Percentiles rank a stretch among this genome's conserved stretches.
Conservation (phyloP, 2,329 filamentous ascomycete genomes). For the Xylaria sp. region DNA sequence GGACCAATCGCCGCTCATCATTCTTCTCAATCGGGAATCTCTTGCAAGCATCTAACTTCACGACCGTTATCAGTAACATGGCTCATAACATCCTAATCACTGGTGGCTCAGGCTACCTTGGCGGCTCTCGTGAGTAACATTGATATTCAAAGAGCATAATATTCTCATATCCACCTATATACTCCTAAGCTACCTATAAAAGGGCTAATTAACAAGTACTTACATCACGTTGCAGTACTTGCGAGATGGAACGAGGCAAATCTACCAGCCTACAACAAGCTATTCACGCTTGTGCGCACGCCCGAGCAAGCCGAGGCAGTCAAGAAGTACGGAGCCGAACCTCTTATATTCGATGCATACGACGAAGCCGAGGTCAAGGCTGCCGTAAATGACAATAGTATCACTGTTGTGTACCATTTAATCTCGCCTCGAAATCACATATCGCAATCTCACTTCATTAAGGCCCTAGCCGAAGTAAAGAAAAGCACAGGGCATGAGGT, state of each 20-base stretch:
- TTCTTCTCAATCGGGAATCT: no score
- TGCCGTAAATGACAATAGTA: slow-evolving; percentile 49
- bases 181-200: neutral
- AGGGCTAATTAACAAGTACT: neutral
- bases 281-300: slow-evolving; percentile 56
- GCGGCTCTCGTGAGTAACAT: slow-evolving; percentile 45
- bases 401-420: slow-evolving; percentile 56
- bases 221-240: slow-evolving; percentile 41
- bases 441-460: slow-evolving; percentile 49
- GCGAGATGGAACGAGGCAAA: slow-evolving; percentile 44
- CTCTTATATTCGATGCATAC: slow-evolving; percentile 48
- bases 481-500: slow-evolving; percentile 47
- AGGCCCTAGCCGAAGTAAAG: slow-evolving; percentile 52
- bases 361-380: slow-evolving; percentile 45
- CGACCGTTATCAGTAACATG: slow-evolving; percentile 25
- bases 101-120: slow-evolving; percentile 59
- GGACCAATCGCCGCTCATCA: no score
- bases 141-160: neutral
- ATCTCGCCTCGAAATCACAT: slow-evolving; percentile 47
- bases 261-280: slow-evolving; percentile 49
- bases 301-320: slow-evolving; percentile 52
- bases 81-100: slow-evolving; percentile 54
- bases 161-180: neutral
- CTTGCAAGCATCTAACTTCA: no score
- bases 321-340: slow-evolving; percentile 49